Evolutionary conservation across 2,329 filamentous ascomycete species (phyloP), one percentile per base, ranked within the genome.

Genomic region (Fusarium coffeatum): DNA sequence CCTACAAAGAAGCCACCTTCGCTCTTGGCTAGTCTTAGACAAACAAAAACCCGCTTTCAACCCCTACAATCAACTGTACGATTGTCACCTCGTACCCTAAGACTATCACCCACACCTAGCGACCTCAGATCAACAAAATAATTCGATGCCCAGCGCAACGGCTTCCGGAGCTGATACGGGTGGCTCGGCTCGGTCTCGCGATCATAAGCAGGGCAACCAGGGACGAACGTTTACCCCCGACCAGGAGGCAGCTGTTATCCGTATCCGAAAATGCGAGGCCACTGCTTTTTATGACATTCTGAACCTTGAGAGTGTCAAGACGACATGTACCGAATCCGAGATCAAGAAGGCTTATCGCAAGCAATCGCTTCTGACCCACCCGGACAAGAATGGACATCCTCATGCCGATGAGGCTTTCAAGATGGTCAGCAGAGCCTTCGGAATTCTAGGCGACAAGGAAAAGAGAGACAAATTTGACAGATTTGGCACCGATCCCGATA

Each of bases 291-390:
- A 99, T 84, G 96, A 98, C 79, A 98, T 99, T 73, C 83, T 99
- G 32, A 90, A 90, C 23, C 82, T 98, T 50, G 89, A 91, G 68
- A 81, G 84, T 51, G 84, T 90, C 41, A 86, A 87, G 74, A 83
- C 86, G 60, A 88, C 89, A 22, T 91, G 88, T 76, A 89, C 89
- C 50, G 95, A 98, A 74, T 81, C 85, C 67, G 95, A 98, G 76
- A 94, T 99, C 78, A 99, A 98, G 81, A 98, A 98, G 84, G 95
- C 96, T 9, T 99, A 99, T 83, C 89, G 95, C 77, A 98, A 97
- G 83, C 87, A 97, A 79, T 96, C 92, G 78, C 84, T 99, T 76
- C 86, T 98, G 77, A 99, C 96, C 64, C 96, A 99, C 85, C 96
- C 96, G 69, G 96, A 99, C 85, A 99, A 99, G 85, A 99, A 99